Conservation (phyloP, 805 yeast species). For the Starmera dryadoides region DNA sequence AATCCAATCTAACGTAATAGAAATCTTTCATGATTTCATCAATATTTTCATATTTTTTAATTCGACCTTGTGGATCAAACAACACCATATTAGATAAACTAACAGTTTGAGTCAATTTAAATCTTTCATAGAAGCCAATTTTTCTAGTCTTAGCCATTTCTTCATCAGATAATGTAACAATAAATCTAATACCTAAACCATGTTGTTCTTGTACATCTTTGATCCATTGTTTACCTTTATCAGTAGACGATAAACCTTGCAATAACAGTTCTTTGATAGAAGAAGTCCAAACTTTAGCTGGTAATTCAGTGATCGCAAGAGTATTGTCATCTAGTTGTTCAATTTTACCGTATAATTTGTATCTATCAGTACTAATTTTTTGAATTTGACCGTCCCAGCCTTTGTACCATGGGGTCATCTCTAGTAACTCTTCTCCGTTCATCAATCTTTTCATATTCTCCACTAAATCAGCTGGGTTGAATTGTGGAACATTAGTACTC, state of each 20-base stretch:
- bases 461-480: slow-evolving; percentile 80
- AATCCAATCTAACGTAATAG: slow-evolving; percentile 80
- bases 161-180: slow-evolving; percentile 62
- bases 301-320: slow-evolving; percentile 85
- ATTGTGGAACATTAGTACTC: slow-evolving; percentile 90
- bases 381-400: slow-evolving; percentile 91
- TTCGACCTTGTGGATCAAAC: slow-evolving; percentile 83
- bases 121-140: slow-evolving; percentile 78
- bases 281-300: slow-evolving; percentile 88
- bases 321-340: slow-evolving; percentile 76
- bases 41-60: slow-evolving; percentile 71
- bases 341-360: slow-evolving; percentile 70
- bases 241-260: slow-evolving; percentile 68
- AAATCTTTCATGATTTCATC: slow-evolving; percentile 79
- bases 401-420: slow-evolving; percentile 88
- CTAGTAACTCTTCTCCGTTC: slow-evolving; percentile 60
- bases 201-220: slow-evolving; percentile 95
- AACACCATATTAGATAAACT: slow-evolving; percentile 89
- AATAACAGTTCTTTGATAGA: slow-evolving; percentile 80
- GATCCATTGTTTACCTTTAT: slow-evolving; percentile 75
- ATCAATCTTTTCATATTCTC: slow-evolving; percentile 65
- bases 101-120: slow-evolving; percentile 65
- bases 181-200: slow-evolving; percentile 70
- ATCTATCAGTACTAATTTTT: slow-evolving; percentile 56
- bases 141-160: slow-evolving; percentile 77